A percentile compares a stretch with the other conserved stretches of the same genome.
Evolutionary conservation across 2,329 filamentous ascomycete genomes (phyloP).

Genomic region (Blumeria graminis): DNA sequence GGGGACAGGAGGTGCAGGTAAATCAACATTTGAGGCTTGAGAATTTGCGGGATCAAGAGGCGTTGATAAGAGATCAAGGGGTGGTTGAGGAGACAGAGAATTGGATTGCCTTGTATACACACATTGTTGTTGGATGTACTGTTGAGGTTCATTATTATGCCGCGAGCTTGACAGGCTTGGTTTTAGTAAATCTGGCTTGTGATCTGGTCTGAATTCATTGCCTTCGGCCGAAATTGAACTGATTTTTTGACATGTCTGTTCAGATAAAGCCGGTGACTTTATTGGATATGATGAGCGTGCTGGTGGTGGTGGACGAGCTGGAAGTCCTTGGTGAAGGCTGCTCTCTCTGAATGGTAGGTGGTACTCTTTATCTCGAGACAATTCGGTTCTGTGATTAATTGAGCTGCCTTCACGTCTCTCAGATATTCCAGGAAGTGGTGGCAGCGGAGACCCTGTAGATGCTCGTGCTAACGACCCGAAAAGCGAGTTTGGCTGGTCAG

Average conservation of each 20-base stretch:
- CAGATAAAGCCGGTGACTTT: neutral
- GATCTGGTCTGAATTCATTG: too few relatives aligned
- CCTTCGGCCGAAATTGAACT: conserved; percentile 3
- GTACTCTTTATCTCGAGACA: neutral
- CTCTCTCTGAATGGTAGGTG: neutral
- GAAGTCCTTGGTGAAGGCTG: neutral
- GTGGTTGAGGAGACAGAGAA: conserved; percentile 15
- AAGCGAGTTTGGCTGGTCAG: conserved; percentile 4
- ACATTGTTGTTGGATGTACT: conserved; percentile 2
- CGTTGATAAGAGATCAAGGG: conserved; percentile 27
- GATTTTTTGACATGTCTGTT: conserved; percentile 1
- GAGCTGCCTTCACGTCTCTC: conserved; percentile 3
- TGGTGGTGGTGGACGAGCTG: neutral
- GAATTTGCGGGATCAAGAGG: conserved; percentile 28
- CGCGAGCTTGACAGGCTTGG: neutral
- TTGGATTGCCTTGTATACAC: conserved; percentile 13
- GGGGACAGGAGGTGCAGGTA: conserved; percentile 63
- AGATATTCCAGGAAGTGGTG: conserved; percentile 4
- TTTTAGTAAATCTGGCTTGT: too few relatives aligned
- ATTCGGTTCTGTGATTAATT: neutral
- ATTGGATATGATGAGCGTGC: neutral
- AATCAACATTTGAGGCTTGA: conserved; percentile 18
- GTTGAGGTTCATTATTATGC: neutral
- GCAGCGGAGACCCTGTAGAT: conserved; percentile 15
- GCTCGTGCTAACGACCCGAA: conserved; percentile 9